phyloP scores from a whole-genome alignment of 805 yeast genomes.

The Zygoascus biomembranicola region DNA sequence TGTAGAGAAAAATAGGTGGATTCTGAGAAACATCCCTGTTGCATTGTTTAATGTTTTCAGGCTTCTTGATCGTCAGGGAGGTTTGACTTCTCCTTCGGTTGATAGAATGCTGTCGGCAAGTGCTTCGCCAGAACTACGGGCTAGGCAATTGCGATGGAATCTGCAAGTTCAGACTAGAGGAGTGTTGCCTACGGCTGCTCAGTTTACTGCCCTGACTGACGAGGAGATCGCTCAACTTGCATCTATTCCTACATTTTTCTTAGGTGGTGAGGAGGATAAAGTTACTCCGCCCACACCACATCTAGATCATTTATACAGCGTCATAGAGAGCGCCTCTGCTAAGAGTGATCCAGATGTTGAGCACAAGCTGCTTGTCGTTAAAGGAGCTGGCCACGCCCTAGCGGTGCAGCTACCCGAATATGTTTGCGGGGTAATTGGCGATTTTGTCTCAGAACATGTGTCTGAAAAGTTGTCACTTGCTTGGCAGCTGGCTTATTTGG shows the following conservation, averaged over 20 bases:
- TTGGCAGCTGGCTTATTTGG: conserved; percentile 55
- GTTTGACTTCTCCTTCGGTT: conserved; percentile 54
- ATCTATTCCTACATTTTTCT: conserved; percentile 39
- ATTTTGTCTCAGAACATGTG: conserved; percentile 42
- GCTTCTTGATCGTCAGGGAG: conserved; percentile 52
- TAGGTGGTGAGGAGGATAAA: conserved; percentile 51
- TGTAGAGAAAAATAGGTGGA: conserved; percentile 10
- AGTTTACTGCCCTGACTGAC: conserved; percentile 38
- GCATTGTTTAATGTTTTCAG: conserved; percentile 47
- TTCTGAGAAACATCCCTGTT: conserved; percentile 24
- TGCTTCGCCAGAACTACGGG: conserved; percentile 34
- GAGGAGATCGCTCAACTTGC: conserved; percentile 37
- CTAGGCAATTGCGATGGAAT: conserved; percentile 63
- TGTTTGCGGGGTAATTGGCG: conserved; percentile 50
- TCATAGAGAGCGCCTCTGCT: conserved; percentile 16
- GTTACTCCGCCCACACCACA: conserved; percentile 41
- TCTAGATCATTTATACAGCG: conserved; percentile 28
- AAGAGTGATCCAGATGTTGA: conserved; percentile 13
- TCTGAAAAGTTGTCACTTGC: conserved; percentile 55
- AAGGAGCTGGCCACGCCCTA: conserved; percentile 55
- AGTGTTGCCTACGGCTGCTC: conserved; percentile 45
- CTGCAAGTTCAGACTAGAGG: conserved; percentile 49
- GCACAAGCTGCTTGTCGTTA: conserved; percentile 15
- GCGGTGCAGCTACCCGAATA: conserved; percentile 57
- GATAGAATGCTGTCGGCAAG: conserved; percentile 39